Percentiles rank a stretch among this genome's conserved stretches.
Conservation (phyloP, 768 basidiomycete species). For the Dacryopinax spathularia region DNA sequence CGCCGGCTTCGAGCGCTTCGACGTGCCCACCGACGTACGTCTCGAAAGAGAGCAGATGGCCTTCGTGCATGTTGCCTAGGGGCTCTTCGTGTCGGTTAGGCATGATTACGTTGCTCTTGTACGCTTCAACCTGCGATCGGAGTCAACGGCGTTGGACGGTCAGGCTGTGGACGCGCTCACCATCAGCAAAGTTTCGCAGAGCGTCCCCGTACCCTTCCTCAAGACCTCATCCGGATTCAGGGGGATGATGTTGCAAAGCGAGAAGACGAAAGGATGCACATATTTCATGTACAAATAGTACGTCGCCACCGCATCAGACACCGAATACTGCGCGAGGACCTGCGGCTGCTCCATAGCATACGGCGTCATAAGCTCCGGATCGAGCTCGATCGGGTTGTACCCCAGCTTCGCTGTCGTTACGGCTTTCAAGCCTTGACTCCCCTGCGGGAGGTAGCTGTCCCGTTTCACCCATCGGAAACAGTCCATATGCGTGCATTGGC, state of each 20-base stretch:
- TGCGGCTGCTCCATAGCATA: slow-evolving; percentile 96
- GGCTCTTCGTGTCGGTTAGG: slow-evolving; percentile 92
- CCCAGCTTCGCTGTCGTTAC: slow-evolving; percentile 93
- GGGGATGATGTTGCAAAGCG: slow-evolving; percentile 96
- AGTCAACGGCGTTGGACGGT: slow-evolving; percentile 1
- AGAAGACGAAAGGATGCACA: slow-evolving; percentile 98
- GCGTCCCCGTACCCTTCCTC: slow-evolving; percentile 87
- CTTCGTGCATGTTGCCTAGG: slow-evolving; percentile 84
- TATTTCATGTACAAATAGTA: slow-evolving; percentile 99
- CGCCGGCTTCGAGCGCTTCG: slow-evolving; percentile 94
- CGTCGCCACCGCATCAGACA: slow-evolving; percentile 99
- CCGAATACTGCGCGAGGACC: slow-evolving; percentile 88
- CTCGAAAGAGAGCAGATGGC: slow-evolving; percentile 91
- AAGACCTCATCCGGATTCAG: slow-evolving; percentile 91
- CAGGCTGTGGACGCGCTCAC: slow-evolving; percentile 31
- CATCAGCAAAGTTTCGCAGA: slow-evolving; percentile 97
- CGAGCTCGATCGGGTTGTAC: slow-evolving; percentile 91
- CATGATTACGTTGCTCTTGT: slow-evolving; percentile 83
- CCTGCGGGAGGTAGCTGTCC: slow-evolving; percentile 95
- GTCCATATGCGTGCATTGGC: slow-evolving; percentile 93
- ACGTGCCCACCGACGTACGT: slow-evolving; percentile 99
- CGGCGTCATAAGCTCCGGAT: slow-evolving; percentile 99
- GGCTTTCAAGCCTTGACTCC: slow-evolving; percentile 94
- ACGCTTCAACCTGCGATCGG: slow-evolving; percentile 74
- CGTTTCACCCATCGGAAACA: slow-evolving; percentile 99